Percentiles rank a stretch among this genome's conserved stretches.
Evolutionary conservation across 441 rosid species (phyloP).

Genomic region (Brassica hybrid): DNA sequence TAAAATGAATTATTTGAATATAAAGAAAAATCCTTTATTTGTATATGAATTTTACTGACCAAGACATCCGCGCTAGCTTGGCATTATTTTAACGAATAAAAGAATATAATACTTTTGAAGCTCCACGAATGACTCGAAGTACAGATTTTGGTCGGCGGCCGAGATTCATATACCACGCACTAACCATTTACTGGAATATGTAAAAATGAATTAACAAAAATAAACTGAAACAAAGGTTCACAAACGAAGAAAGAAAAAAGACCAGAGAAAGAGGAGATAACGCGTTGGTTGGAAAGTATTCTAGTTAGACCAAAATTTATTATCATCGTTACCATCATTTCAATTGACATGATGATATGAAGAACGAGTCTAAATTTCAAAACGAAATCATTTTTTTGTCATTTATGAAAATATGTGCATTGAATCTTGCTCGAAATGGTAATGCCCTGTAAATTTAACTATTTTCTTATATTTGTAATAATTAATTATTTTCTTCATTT

Average conservation of each 20-base stretch:
- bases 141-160: slow-evolving; percentile 37
- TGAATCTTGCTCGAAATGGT: slow-evolving; percentile 5
- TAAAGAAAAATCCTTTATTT: no score
- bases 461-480: neutral
- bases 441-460: neutral
- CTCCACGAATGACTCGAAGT: slow-evolving; percentile 28
- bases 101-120: slow-evolving; percentile 8
- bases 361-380: neutral
- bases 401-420: neutral
- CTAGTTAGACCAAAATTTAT: neutral
- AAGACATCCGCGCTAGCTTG: neutral
- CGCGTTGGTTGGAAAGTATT: slow-evolving; percentile 46
- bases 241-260: neutral
- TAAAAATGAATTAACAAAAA: neutral
- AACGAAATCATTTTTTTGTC: neutral
- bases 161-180: slow-evolving; percentile 4
- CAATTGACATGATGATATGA: neutral
- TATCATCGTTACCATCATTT: neutral
- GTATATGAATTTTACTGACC: no score
- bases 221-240: neutral
- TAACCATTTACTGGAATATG: neutral
- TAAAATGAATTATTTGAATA: neutral
- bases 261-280: slow-evolving; percentile 23
- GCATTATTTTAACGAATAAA: neutral
- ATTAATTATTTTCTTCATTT: neutral